phyloP scores from a whole-genome alignment of 805 yeast species.

The Yarrowia sp. region DNA sequence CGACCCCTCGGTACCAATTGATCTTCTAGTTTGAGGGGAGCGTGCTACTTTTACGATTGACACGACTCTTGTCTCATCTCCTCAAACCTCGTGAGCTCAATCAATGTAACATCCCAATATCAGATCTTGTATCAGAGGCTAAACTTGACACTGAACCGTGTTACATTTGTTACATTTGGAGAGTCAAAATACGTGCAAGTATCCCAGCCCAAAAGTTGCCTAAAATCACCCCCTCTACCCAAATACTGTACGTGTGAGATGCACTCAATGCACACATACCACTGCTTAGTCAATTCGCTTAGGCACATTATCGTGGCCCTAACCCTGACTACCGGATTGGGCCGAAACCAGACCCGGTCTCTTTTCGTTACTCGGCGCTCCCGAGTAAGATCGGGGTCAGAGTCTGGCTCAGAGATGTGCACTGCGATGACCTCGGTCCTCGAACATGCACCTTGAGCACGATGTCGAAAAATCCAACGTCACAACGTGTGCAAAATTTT shows the following conservation, averaged over 20 bases:
- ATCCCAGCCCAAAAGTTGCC: too few species aligned
- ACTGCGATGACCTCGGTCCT: conserved; percentile 11
- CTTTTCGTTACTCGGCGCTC: conserved; percentile 28
- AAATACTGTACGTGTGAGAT: neutral
- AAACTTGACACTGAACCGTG: neutral
- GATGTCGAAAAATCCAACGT: too few species aligned
- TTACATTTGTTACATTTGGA: neutral
- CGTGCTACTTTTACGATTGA: too few species aligned
- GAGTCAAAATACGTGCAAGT: neutral
- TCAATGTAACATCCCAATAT: conserved; percentile 6
- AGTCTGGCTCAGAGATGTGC: conserved; percentile 21
- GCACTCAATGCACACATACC: neutral
- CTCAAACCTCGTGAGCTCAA: neutral
- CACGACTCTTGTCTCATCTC: too few species aligned
- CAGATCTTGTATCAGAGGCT: neutral
- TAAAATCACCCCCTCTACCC: too few species aligned
- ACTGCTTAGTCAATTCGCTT: conserved; percentile 22
- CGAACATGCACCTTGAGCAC: too few species aligned
- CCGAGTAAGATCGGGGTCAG: neutral
- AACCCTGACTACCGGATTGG: neutral
- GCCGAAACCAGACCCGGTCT: neutral
- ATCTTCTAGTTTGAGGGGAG: neutral
- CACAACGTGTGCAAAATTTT: conserved; percentile 5
- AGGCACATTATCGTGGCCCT: conserved; percentile 12
- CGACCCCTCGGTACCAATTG: too few species aligned